Evolutionary conservation across 345 rosid genomes (phyloP), one percentile per base, ranked within the genome.

Genomic region (Hibiscus tridactylites): DNA sequence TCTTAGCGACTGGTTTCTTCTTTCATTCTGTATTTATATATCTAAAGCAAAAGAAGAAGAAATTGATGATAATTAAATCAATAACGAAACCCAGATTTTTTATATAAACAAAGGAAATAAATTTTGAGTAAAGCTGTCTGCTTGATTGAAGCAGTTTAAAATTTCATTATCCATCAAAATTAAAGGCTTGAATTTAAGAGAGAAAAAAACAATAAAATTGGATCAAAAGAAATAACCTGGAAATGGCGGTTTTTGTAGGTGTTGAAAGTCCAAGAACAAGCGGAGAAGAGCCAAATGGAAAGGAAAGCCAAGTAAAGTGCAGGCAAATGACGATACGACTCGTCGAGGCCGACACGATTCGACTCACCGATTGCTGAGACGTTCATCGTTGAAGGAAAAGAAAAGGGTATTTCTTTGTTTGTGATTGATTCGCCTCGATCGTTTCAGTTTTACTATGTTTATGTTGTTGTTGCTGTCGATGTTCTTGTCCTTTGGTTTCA

Each of bases 221-320:
- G 37, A 35, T 53, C 33, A 31, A 33, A 63, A 10, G 10, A 11
- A 15, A 62, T 52, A 68, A 87, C 94, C 97, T 85, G 97, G 83
- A 82, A 85, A 60, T 86, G 90, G 67, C 94, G 88, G 80, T 85
- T 93, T 70, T 80, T 85, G 78, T 85, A 93, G 73, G 96, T 91
- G 83, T 89, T 87, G 79, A 86, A 71, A 75, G 98, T 86, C 97
- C 98, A 93, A 37, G 85, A 89, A 75, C 83, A 87, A 85, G 92
- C 91, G 64, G 90, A 91, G 80, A 93, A 61, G 76, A 86, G 76
- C 97, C 97, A 93, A 67, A 93, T 76, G 61, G 75, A 78, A 39
- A 91, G 82, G 67, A 93, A 86, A 26, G 86, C 83, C 56, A 91
- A 75, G 86, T 91, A 87, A 61, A 91, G 84, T 29, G 88, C 72